These are phyloP conservation scores for Cyclaneusma minus DNA, from an alignment of 2,329 filamentous ascomycete species.

Conservation along the genomic window DNA sequence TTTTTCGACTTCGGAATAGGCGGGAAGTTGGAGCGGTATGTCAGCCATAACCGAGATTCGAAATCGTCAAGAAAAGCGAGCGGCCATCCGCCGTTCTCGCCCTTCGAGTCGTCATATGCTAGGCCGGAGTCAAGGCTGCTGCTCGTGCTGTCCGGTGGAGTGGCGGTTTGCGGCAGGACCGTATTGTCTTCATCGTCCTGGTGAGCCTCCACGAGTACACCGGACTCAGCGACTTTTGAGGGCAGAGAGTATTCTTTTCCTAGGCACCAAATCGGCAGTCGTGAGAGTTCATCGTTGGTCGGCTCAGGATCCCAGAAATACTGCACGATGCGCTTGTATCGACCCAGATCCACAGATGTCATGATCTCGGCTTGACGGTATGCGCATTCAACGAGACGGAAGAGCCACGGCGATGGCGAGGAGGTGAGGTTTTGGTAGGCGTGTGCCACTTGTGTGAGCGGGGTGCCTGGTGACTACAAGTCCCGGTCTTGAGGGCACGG, in stretches of 20 bases:
- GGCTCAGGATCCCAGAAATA: conserved; percentile 88
- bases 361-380: conserved; percentile 21
- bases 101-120: conserved; percentile 12
- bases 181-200: conserved; percentile 6
- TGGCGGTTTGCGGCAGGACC: conserved; percentile 8
- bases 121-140: conserved; percentile 14
- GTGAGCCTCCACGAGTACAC: conserved; percentile 1
- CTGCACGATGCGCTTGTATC: conserved; percentile 70
- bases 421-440: too few species aligned
- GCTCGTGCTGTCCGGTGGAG: conserved; percentile 16
- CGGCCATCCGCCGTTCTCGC: conserved; percentile 53
- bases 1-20: conserved; percentile 68
- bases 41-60: conserved; percentile 89
- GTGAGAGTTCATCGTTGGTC: conserved; percentile 53
- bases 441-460: too few species aligned
- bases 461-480: too few species aligned
- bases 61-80: conserved; percentile 78
- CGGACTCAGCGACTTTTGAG: background rate
- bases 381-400: conserved; percentile 1
- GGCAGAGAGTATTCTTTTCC: conserved; percentile 34
- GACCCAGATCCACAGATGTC: conserved; percentile 59
- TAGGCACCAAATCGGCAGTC: conserved; percentile 73
- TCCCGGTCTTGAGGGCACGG: too few species aligned
- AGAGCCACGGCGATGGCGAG: too few species aligned
- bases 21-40: conserved; percentile 77